phyloP scores from a whole-genome alignment of 257 asterid species.

The Thymus quinquecostatus region DNA sequence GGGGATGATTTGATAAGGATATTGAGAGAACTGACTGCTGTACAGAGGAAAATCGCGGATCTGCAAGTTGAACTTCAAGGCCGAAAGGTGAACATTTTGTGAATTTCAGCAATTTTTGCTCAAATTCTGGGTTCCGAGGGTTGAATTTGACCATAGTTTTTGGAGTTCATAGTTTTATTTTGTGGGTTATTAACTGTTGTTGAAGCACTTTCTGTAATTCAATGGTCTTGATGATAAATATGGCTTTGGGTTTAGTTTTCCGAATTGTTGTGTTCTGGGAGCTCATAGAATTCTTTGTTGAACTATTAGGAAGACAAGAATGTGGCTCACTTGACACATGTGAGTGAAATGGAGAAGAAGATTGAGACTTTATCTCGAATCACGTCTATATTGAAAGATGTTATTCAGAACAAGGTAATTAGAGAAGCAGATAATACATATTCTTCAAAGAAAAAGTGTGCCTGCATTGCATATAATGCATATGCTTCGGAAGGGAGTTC shows the following conservation, averaged over 20 bases:
- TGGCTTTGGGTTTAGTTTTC: slow-evolving; percentile 19
- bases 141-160: not conserved
- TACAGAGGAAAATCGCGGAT: slow-evolving; percentile 91
- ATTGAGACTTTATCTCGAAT: slow-evolving; percentile 84
- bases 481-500: slow-evolving; percentile 2
- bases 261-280: slow-evolving; percentile 3
- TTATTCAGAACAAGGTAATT: slow-evolving; percentile 88
- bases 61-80: slow-evolving; percentile 99
- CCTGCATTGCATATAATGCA: not conserved
- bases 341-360: slow-evolving; percentile 95
- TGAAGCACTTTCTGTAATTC: slow-evolving; percentile 17
- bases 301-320: slow-evolving; percentile 81
- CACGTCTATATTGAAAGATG: slow-evolving; percentile 89
- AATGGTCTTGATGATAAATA: slow-evolving; percentile 3
- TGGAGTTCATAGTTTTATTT: not conserved
- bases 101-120: slow-evolving; percentile 17
- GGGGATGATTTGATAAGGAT: slow-evolving; percentile 89
- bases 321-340: slow-evolving; percentile 95
- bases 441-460: too few relatives aligned
- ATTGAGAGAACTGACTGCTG: slow-evolving; percentile 84
- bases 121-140: slow-evolving; percentile 18
- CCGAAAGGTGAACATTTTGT: slow-evolving; percentile 66
- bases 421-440: not conserved
- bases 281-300: slow-evolving; percentile 30
- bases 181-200: not conserved